Base-by-base conservation (phyloP, 495 filamentous ascomycete species). In the Lentithecium fluviatile region DNA sequence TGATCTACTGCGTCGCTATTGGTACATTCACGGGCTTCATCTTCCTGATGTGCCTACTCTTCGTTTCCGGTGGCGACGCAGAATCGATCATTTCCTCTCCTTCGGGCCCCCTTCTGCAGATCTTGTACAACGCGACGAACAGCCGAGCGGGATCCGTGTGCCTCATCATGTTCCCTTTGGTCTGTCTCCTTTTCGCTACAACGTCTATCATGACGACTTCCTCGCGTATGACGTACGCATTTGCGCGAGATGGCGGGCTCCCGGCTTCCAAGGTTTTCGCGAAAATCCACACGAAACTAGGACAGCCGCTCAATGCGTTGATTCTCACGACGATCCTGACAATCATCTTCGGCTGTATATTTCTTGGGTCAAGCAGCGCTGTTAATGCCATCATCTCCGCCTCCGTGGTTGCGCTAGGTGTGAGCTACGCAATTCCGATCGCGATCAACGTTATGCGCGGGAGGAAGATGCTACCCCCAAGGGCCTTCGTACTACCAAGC, bases 141-240 rank as follows among this genome's bases (percentile, higher is more conserved):
- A 90, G 73, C 70, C 79, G 82, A 34, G 82, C 83, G 19, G 85
- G 84, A 6, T 78, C 86, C 15, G 82, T 89, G 12, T 88, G 84
- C 57, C 77, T 91, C 25, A 76, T 88, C 5, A 82, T 89, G 78
- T 90, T 91, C 69, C 88, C 88, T 0, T 76, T 91, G 19, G 70
- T 86, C 15, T 90, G 87, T 66, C 80, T 90, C 55, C 71, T 91
- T 0, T 90, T 91, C 66, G 86, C 86, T 6, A 79, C 82, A 1
- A 87, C 79, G 1, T 83, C 80, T 13, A 85, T 91, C 64, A 88
- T 89, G 85, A 88, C 87, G 2, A 90, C 88, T 10, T 85, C 82
- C 51, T 87, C 81, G 58, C 83, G 88, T 12, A 90, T 91, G 86
- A 82, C 83, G 26, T 91, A 86, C 59, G 87, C 88, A 1, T 92